Evolutionary conservation across 2,329 filamentous ascomycete genomes (phyloP), one percentile per base, ranked within the genome.

Genomic region (Falciphora oryzae): DNA sequence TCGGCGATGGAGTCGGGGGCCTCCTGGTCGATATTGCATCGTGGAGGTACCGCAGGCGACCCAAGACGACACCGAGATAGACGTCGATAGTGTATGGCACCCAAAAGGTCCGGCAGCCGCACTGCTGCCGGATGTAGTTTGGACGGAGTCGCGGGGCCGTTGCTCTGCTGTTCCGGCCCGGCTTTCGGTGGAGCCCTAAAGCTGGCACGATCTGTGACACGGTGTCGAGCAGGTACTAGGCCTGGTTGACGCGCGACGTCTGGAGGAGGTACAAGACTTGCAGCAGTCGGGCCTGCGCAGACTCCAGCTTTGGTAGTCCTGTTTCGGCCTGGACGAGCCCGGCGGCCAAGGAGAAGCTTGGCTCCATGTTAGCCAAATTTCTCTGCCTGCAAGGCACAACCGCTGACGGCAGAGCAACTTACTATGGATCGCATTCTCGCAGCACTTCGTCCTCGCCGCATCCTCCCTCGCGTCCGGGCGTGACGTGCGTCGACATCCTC

Each of bases 21-120:
- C 2, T 82, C 80, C 65, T 88, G 85, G 63, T 89, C 85, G 61
- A 87, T 85, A 62, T 89, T 85, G 44, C 83, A 59, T 89, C 85
- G 61, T 86, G 85, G 31, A 87, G 83, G 18, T 86, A 78, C 10
- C 84, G 73, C 1, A 86, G 86, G 7, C 86, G 77, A 0, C 86
- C 86, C 35, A 88, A 81, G 25, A 87, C 83, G n/a, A 87, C 83
- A 29, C 84, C 83, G 1, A 89, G 75, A 65, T 88, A 88, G 56
- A 85, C 85, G 68, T 89, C 86, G 1, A 89, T 73, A 0, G 82
- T 83, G 69, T 89, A 89, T 0, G 83, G 81, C 3, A 81, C 81
- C 86, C 86, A 89, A 62, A 89, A 88, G 0, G 82, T 80, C 10
- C 86, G 77, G 65, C 83, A 83, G 1, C 83, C 78, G 57, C 83